Conservation (phyloP, 129 eudicot genomes). For the Gnaphalium uliginosum region DNA sequence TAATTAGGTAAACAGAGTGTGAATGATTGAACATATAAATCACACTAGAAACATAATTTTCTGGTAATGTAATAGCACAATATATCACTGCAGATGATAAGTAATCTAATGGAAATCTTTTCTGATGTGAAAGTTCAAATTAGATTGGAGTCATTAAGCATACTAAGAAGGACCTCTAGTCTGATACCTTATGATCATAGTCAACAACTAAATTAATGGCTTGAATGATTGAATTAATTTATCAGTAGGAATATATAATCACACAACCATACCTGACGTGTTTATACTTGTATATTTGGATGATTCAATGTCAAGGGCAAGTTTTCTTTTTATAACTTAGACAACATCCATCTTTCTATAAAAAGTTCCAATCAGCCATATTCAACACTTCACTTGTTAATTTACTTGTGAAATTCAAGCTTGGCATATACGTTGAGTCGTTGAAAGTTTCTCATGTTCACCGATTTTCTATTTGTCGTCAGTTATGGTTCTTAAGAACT, state of each 20-base stretch:
- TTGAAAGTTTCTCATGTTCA: background rate
- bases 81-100: background rate
- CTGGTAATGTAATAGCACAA: background rate
- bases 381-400: background rate
- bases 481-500: conserved; percentile 61
- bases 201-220: too few species aligned
- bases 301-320: background rate
- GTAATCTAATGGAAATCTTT: too few species aligned
- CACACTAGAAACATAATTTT: background rate
- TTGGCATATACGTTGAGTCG: background rate
- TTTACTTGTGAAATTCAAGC: background rate
- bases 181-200: too few species aligned
- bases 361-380: background rate
- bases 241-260: too few species aligned
- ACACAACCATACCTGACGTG: background rate
- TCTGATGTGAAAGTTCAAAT: too few species aligned
- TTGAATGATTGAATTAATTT: too few species aligned
- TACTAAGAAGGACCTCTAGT: too few species aligned
- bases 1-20: background rate
- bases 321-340: background rate
- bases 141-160: too few species aligned
- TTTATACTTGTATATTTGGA: background rate
- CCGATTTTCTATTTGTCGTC: conserved; percentile 22
- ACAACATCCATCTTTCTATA: background rate
- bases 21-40: background rate